A percentile compares a stretch with the other conserved stretches of the same genome.
These are phyloP conservation scores for Mycena galericulata DNA, from an alignment of 768 basidiomycete genomes.

Conservation along the genomic window DNA sequence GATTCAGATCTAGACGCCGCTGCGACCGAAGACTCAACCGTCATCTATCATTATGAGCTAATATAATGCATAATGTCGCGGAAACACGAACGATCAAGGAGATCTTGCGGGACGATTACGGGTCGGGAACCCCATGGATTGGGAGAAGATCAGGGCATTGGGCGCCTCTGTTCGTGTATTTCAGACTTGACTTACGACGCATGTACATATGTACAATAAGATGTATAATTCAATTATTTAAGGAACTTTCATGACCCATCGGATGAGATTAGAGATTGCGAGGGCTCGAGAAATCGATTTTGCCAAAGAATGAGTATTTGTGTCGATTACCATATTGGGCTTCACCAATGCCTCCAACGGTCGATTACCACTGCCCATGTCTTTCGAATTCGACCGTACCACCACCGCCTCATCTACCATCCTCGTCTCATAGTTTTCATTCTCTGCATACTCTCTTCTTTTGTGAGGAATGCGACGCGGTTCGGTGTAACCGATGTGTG, in stretches of 20 bases:
- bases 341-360: constrained; percentile 29
- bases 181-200: too few relatives aligned
- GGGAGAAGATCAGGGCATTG: background rate
- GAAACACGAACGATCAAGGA: background rate
- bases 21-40: too few relatives aligned
- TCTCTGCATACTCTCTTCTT: constrained; percentile 90
- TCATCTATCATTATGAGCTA: constrained; percentile 1
- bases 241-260: too few relatives aligned
- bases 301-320: too few relatives aligned
- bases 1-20: too few relatives aligned
- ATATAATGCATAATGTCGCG: constrained; percentile 10
- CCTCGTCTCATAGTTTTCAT: constrained; percentile 87
- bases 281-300: too few relatives aligned
- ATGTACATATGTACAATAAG: background rate
- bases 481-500: constrained; percentile 94
- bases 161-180: too few relatives aligned
- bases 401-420: constrained; percentile 80
- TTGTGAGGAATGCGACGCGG: constrained; percentile 98
- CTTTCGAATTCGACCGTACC: constrained; percentile 68
- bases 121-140: background rate
- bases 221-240: background rate
- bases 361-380: constrained; percentile 80
- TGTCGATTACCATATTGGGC: too few relatives aligned
- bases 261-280: too few relatives aligned
- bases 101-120: background rate